Conservation (phyloP, 169 alveolate genomes). For the Babesia bovis region DNA sequence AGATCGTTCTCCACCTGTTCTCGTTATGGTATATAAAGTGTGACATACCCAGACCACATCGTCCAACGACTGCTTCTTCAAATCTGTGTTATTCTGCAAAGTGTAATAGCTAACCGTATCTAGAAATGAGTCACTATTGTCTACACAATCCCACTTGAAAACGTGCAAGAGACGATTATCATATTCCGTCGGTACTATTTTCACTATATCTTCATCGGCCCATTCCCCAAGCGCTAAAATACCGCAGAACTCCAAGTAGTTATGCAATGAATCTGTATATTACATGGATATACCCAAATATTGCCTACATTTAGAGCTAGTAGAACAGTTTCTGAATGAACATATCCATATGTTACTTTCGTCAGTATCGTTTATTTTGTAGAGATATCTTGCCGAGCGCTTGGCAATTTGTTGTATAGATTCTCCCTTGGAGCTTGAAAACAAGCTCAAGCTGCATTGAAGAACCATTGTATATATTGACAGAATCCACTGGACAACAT, state of each 20-base stretch:
- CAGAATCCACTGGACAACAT: too few relatives aligned
- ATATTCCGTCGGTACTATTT: not conserved
- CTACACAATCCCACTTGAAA: conserved; percentile 6
- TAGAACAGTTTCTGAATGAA: conserved; percentile 17
- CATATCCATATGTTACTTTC: conserved; percentile 48
- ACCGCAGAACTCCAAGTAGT: conserved; percentile 49
- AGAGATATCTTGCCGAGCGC: conserved; percentile 9
- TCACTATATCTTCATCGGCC: not conserved
- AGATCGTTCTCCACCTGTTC: conserved; percentile 54
- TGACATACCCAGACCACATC: conserved; percentile 53
- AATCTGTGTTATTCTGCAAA: not conserved
- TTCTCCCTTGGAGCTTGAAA: not conserved
- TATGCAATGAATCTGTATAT: conserved; percentile 26
- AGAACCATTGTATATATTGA: conserved; percentile 6
- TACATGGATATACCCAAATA: not conserved
- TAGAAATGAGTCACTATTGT: conserved; percentile 2
- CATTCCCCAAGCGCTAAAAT: conserved; percentile 10
- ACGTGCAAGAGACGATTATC: not conserved
- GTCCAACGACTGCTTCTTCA: not conserved
- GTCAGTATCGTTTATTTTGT: conserved; percentile 1
- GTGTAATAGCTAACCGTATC: conserved; percentile 9
- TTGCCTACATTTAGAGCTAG: conserved; percentile 3
- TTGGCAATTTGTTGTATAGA: not conserved
- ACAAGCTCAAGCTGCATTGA: conserved; percentile 11
- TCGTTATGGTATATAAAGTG: too few relatives aligned